Base-by-base conservation (phyloP, 1,284 basidiomycete genomes). In the Spongiforma sp. region DNA sequence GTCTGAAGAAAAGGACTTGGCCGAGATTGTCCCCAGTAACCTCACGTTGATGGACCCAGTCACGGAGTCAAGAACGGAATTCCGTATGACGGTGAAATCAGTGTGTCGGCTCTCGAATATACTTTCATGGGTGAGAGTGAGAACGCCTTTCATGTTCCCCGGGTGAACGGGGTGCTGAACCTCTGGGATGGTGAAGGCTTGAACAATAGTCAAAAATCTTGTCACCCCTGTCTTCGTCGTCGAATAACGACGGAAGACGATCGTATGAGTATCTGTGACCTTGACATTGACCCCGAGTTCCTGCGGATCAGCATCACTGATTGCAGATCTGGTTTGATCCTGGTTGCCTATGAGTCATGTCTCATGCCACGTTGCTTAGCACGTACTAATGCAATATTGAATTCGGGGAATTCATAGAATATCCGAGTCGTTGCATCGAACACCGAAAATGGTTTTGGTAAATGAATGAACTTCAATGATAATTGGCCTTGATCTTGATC, bases 401-500 rank as follows among this genome's bases (percentile, higher is more conserved):
- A 48, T 21, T 39, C 30, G 4, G 65, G 65, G 14, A 66, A 48
- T n/a, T 19, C 12, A 10, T 62, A 62, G 46, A 66, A 57, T 4
- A 5, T 9, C 5, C 39, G 60, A 4, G 60, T 63, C 24, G 41
- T 30, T 4, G 24, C 63, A 54, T 60, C 57, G 24, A 66, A 66
- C 8, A 54, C 50, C 32, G 59, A 46, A 11, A 11, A 9, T 9
- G 14, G 46, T 8, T 0, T 0, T 50, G 9, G 26, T 9, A 62
- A 34, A 28, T 2, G 48, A 26, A 65, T 9, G 33, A 65, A 65
- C 1, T 54, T 39, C 60, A 6, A 63, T 7, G 37, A 6, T n/a
- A n/a, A n/a, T n/a, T n/a, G n/a, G n/a, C n/a, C n/a, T n/a, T n/a
- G n/a, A n/a, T n/a, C 24, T 41, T 24, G 57, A 53, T 2, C 21